Evolutionary conservation across 1,284 basidiomycete species (phyloP).

Genomic region (Cryptococcus jaspeensis): DNA sequence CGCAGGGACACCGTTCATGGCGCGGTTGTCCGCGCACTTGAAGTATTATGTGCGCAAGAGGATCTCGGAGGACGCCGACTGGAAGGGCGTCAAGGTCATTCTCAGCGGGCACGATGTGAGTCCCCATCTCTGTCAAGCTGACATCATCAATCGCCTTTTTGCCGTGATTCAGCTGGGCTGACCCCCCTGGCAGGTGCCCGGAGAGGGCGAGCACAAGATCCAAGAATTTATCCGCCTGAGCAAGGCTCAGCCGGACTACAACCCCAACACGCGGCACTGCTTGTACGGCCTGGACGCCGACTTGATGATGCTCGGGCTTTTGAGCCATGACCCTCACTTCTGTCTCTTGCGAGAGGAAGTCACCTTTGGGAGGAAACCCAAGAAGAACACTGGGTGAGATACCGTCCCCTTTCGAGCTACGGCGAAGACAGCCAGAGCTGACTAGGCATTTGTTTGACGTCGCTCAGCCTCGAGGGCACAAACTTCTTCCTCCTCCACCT

Average conservation of each 20-base stretch:
- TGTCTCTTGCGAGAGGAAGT: constrained; percentile 97
- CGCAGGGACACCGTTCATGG: constrained; percentile 92
- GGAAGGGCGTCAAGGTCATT: constrained; percentile 88
- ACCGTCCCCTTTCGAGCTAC: constrained; percentile 13
- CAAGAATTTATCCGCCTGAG: constrained; percentile 97
- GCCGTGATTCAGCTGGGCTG: neutral
- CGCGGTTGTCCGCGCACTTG: constrained; percentile 81
- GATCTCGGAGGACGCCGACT: constrained; percentile 90
- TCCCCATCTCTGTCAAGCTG: neutral
- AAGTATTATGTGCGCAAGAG: constrained; percentile 97
- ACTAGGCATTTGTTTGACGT: neutral
- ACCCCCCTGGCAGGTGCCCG: constrained; percentile 60
- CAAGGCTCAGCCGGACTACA: constrained; percentile 90
- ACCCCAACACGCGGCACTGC: constrained; percentile 71
- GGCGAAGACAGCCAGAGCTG: neutral
- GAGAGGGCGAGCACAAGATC: constrained; percentile 99
- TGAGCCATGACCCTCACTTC: constrained; percentile 99
- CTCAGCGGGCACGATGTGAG: constrained; percentile 90
- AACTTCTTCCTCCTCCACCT: constrained; percentile 96
- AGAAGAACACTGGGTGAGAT: constrained; percentile 67
- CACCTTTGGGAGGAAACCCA: constrained; percentile 83
- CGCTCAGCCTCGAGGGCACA: constrained; percentile 70
- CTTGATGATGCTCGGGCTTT: constrained; percentile 93
- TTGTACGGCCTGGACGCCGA: constrained; percentile 98
- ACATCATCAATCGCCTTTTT: neutral